These are phyloP conservation scores for Pilatotrama ljubarskyi DNA, from an alignment of 768 basidiomycete species.

Conservation along the genomic window DNA sequence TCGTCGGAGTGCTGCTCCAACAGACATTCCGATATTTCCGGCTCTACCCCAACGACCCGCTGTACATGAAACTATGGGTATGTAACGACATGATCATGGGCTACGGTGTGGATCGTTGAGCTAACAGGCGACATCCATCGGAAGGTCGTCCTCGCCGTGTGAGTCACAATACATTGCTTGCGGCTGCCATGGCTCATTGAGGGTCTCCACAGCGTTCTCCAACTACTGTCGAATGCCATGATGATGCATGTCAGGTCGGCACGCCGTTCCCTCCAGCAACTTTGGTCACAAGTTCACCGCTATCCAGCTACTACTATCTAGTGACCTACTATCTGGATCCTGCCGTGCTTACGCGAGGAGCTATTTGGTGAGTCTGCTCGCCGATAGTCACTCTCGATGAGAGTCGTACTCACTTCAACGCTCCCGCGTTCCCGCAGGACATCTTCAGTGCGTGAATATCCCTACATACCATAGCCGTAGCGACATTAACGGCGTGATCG, in stretches of 20 bases:
- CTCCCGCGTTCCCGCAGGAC: neutral
- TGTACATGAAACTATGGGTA: neutral
- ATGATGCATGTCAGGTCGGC: neutral
- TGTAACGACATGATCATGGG: too few species aligned
- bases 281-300: neutral
- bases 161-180: neutral
- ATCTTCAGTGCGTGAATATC: neutral
- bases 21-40: neutral
- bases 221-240: neutral
- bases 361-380: neutral
- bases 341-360: neutral
- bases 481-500: too few species aligned
- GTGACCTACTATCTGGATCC: constrained; percentile 2
- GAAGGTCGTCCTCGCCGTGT: neutral
- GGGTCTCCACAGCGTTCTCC: neutral
- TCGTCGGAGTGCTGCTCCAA: neutral
- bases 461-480: too few species aligned
- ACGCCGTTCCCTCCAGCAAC: neutral
- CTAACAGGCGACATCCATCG: neutral
- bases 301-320: neutral
- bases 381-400: neutral
- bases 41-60: neutral
- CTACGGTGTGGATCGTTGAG: neutral
- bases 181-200: too few species aligned
- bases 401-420: too few species aligned